A percentile compares a stretch with the other conserved stretches of the same genome.
Conservation (phyloP, 768 basidiomycete genomes). For the Kwoniella sp. region DNA sequence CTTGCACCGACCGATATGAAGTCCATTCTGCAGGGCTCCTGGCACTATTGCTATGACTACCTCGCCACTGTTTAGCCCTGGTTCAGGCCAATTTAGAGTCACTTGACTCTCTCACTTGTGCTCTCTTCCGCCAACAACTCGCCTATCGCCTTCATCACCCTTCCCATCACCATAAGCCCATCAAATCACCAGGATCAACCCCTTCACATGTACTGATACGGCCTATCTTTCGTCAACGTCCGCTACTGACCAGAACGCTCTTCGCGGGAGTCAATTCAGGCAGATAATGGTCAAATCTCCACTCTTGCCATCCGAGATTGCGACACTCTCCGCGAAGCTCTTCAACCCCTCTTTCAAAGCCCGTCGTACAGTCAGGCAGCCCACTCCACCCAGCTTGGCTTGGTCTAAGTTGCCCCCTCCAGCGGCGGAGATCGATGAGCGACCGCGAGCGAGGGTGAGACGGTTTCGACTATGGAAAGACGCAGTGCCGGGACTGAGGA, state of each 20-base stretch:
- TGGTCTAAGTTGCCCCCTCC: constrained; percentile 9
- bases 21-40: no score
- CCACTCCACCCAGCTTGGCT: constrained; percentile 2
- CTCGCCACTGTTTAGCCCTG: no score
- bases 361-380: constrained; percentile 1
- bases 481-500: constrained; percentile 1
- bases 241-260: no score
- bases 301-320: background rate
- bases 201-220: background rate
- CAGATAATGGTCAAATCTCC: background rate
- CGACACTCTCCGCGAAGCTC: constrained; percentile 6
- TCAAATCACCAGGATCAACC: background rate
- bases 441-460: constrained; percentile 1
- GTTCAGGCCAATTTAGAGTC: no score
- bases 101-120: no score
- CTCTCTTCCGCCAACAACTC: no score
- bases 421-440: constrained; percentile 14
- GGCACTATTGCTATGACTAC: no score
- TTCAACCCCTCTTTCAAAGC: constrained; percentile 6
- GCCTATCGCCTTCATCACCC: no score
- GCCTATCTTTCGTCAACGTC: background rate
- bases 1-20: background rate
- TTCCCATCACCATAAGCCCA: no score
- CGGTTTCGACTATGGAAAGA: constrained; percentile 13
- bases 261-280: background rate